These are phyloP conservation scores for Eutrema salsugineum DNA, from an alignment of 441 rosid genomes.

Conservation along the genomic window DNA sequence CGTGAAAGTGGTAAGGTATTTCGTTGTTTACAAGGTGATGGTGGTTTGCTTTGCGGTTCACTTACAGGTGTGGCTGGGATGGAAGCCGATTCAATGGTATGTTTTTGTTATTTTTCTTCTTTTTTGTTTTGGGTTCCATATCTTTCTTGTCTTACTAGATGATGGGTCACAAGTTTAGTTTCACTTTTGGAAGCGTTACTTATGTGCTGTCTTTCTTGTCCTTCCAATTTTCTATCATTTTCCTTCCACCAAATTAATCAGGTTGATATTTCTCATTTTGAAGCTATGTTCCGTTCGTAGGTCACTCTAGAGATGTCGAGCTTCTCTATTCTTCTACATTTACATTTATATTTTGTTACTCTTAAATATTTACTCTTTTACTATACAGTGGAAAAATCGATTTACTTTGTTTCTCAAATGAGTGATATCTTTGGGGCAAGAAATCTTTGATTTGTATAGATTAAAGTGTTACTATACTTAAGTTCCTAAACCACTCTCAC, in stretches of 20 bases:
- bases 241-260: neutral
- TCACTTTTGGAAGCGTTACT: neutral
- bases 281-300: constrained; percentile 9
- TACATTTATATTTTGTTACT: constrained; percentile 2
- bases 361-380: neutral
- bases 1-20: constrained; percentile 91
- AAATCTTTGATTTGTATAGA: neutral
- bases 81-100: constrained; percentile 99
- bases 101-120: constrained; percentile 34
- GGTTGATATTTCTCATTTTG: neutral
- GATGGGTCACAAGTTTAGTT: neutral
- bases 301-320: constrained; percentile 5
- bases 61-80: constrained; percentile 94
- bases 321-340: neutral
- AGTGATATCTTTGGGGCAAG: neutral
- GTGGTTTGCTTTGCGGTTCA: constrained; percentile 95
- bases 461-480: neutral
- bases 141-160: constrained; percentile 6
- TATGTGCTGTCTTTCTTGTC: constrained; percentile 9
- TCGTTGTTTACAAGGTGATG: constrained; percentile 98
- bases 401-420: neutral
- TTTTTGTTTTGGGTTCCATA: neutral
- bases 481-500: neutral
- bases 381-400: neutral
- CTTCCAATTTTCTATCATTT: neutral